phyloP scores from a whole-genome alignment of 2,329 filamentous ascomycete genomes.

The Ophiostoma ips region DNA sequence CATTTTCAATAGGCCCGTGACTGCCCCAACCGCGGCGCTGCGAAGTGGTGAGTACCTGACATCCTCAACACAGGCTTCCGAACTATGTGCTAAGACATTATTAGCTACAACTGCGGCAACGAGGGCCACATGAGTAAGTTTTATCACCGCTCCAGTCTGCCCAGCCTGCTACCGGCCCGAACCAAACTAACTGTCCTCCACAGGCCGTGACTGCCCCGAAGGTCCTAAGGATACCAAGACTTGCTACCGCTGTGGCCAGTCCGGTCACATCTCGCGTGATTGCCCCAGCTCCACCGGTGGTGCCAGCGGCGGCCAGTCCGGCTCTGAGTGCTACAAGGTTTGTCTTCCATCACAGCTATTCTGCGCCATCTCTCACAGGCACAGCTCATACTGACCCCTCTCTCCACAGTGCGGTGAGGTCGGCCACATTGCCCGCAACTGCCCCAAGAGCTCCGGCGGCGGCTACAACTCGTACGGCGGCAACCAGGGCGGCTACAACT shows the following conservation, averaged over 20 bases:
- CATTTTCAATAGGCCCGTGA: conserved; percentile 52
- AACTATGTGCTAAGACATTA: not conserved
- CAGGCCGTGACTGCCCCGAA: conserved; percentile 68
- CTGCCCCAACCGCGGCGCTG: conserved; percentile 70
- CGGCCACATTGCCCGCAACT: conserved; percentile 92
- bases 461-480: conserved; percentile 33
- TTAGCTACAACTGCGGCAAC: conserved; percentile 71
- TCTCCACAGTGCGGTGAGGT: conserved; percentile 92
- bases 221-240: conserved; percentile 75
- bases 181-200: conserved; percentile 23
- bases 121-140: conserved; percentile 57
- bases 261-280: conserved; percentile 86
- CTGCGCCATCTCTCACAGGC: conserved; percentile 4
- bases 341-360: conserved; percentile 27
- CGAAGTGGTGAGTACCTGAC: conserved; percentile 55
- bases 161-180: not conserved
- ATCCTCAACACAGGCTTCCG: not conserved
- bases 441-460: conserved; percentile 47
- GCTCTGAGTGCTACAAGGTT: conserved; percentile 91
- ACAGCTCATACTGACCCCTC: conserved; percentile 18
- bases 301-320: conserved; percentile 26
- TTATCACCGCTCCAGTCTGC: conserved; percentile 22
- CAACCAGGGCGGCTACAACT: conserved; percentile 27
- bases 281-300: conserved; percentile 43
- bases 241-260: conserved; percentile 66